Percentiles rank a stretch among this genome's conserved stretches.
Evolutionary conservation across 441 rosid species (phyloP).

Genomic region (Corymbia calophylla): DNA sequence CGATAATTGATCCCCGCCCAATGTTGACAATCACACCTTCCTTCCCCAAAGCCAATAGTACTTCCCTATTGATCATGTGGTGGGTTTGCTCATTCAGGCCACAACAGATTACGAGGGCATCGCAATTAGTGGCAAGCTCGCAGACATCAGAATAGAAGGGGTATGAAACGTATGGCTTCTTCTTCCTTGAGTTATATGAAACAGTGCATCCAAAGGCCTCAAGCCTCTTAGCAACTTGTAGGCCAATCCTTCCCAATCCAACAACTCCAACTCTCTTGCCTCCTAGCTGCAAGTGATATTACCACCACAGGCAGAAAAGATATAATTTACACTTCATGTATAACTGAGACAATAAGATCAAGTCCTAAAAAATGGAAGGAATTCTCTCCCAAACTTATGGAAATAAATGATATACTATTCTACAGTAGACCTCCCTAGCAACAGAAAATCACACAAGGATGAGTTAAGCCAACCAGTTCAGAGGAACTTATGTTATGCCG

Average conservation of each 20-base stretch:
- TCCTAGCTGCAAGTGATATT: slow-evolving; percentile 26
- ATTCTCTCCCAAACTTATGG: neutral
- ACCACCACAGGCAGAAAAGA: neutral
- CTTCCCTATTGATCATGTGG: slow-evolving; percentile 3
- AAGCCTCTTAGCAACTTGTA: slow-evolving; percentile 43
- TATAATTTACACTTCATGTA: neutral
- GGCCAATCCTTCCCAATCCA: slow-evolving; percentile 47
- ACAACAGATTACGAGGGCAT: slow-evolving; percentile 40
- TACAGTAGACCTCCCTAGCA: neutral
- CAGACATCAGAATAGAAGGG: slow-evolving; percentile 22
- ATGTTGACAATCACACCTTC: slow-evolving; percentile 36
- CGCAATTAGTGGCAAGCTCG: slow-evolving; percentile 39
- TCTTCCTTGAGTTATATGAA: slow-evolving; percentile 41
- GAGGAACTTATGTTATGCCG: neutral
- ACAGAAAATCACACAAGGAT: neutral
- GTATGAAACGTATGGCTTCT: slow-evolving; percentile 22
- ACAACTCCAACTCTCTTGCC: slow-evolving; percentile 51
- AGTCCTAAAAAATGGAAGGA: neutral
- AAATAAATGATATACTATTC: neutral
- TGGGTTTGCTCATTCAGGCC: slow-evolving; percentile 17
- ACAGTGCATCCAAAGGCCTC: slow-evolving; percentile 47
- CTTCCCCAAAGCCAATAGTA: slow-evolving; percentile 1
- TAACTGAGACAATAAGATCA: neutral
- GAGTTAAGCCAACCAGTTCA: neutral
- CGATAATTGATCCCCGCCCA: slow-evolving; percentile 26